Conservation (phyloP, 805 yeast species). For the Groenewaldozyma salmanticensis region DNA sequence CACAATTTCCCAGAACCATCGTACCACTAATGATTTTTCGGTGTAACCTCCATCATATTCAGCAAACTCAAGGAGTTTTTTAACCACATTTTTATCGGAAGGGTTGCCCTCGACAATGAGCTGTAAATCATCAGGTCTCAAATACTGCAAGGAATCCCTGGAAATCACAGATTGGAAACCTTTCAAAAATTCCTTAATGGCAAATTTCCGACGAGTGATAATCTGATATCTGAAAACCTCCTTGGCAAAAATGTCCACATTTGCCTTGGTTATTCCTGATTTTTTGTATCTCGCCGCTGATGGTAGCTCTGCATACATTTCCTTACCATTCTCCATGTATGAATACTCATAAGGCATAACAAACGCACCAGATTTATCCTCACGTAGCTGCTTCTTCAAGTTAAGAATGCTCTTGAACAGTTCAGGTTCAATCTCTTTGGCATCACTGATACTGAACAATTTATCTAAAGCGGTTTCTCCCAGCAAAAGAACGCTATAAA, state of each 20-base stretch:
- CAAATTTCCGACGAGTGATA: constrained; percentile 8
- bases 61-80: constrained; percentile 33
- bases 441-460: constrained; percentile 7
- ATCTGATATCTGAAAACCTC: constrained; percentile 11
- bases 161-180: constrained; percentile 18
- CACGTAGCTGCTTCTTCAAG: no score
- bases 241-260: constrained; percentile 9
- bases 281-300: constrained; percentile 7
- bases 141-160: constrained; percentile 7
- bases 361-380: no score
- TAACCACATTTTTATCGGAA: constrained; percentile 32
- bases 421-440: constrained; percentile 18
- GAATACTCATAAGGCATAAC: no score
- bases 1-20: constrained; percentile 38
- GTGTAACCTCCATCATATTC: constrained; percentile 34
- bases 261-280: constrained; percentile 13
- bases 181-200: constrained; percentile 14
- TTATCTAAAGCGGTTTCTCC: constrained; percentile 2
- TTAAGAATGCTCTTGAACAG: constrained; percentile 9
- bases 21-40: constrained; percentile 29
- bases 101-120: constrained; percentile 34
- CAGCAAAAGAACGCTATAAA: constrained; percentile 13
- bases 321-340: constrained; percentile 6
- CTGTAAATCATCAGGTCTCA: constrained; percentile 14
- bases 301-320: constrained; percentile 8